phyloP scores from a whole-genome alignment of 1,284 basidiomycete species.

The Leccinum griseonigrum region DNA sequence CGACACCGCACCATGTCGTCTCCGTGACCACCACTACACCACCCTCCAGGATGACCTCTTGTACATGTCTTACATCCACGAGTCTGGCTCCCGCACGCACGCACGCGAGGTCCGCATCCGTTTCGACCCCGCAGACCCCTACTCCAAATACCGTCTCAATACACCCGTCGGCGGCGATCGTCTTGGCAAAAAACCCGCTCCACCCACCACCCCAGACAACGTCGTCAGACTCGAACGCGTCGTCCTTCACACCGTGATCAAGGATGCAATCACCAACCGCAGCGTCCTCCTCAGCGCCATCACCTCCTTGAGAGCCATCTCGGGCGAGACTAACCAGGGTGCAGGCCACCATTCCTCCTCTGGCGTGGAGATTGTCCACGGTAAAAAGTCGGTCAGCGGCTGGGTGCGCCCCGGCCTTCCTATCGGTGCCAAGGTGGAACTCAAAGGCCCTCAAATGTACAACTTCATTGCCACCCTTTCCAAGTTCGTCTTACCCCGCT shows the following conservation, averaged over 20 bases:
- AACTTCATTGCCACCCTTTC: constrained; percentile 87
- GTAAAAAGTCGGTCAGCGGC: constrained; percentile 78
- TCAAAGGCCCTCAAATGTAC: constrained; percentile 91
- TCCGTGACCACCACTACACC: constrained; percentile 82
- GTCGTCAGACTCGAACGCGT: constrained; percentile 81
- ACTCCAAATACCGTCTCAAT: constrained; percentile 71
- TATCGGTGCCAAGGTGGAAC: constrained; percentile 84
- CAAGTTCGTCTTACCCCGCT: constrained; percentile 92
- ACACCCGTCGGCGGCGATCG: constrained; percentile 72
- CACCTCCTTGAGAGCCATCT: constrained; percentile 86
- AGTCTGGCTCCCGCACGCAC: constrained; percentile 49
- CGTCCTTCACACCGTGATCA: constrained; percentile 81
- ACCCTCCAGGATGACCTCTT: constrained; percentile 87
- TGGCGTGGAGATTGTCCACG: constrained; percentile 81
- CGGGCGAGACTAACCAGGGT: constrained; percentile 74
- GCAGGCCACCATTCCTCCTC: constrained; percentile 66
- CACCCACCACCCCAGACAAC: constrained; percentile 61
- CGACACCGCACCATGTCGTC: constrained; percentile 74
- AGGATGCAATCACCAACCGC: constrained; percentile 76
- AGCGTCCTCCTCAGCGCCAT: constrained; percentile 80
- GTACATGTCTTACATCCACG: constrained; percentile 94
- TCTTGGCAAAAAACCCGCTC: constrained; percentile 61
- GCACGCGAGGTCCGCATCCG: constrained; percentile 60
- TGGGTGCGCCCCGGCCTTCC: constrained; percentile 88
- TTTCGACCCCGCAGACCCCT: constrained; percentile 79